Evolutionary conservation across 305 asterid genomes (phyloP).

Genomic region (Withania somnifera): DNA sequence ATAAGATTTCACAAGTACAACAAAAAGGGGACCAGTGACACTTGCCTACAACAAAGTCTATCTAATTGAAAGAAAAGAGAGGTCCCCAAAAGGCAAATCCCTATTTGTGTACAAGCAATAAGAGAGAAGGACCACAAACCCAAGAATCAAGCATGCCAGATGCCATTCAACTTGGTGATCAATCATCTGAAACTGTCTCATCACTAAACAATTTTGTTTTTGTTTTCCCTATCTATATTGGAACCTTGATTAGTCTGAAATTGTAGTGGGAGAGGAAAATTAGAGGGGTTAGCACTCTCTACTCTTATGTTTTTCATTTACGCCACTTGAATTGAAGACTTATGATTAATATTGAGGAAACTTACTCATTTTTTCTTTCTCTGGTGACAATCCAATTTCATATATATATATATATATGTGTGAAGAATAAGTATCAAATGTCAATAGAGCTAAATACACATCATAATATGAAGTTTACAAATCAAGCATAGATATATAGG

Average conservation of each 20-base stretch:
- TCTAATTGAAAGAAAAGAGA: background rate
- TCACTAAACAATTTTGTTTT: background rate
- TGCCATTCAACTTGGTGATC: background rate
- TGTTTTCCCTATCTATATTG: background rate
- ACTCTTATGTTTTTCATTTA: too few relatives aligned
- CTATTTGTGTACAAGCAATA: slow-evolving; percentile 3
- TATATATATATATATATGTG: background rate
- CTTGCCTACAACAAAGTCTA: slow-evolving; percentile 1
- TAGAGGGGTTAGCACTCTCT: background rate
- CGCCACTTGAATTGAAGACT: too few relatives aligned
- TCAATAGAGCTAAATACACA: background rate
- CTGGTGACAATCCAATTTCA: background rate
- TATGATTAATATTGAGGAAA: background rate
- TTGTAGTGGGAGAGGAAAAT: fast-evolving
- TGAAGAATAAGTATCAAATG: background rate
- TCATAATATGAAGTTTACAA: background rate
- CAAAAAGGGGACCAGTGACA: slow-evolving; percentile 2
- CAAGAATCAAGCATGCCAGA: background rate
- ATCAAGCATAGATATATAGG: background rate
- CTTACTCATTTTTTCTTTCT: background rate
- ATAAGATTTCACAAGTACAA: slow-evolving; percentile 10
- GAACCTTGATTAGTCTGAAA: background rate
- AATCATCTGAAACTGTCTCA: background rate
- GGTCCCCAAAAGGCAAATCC: slow-evolving; percentile 2
- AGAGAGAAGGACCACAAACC: background rate